A percentile compares a stretch with the other conserved stretches of the same genome.
phyloP scores from a whole-genome alignment of 768 basidiomycete genomes.

The Tricholoma saponaceum region DNA sequence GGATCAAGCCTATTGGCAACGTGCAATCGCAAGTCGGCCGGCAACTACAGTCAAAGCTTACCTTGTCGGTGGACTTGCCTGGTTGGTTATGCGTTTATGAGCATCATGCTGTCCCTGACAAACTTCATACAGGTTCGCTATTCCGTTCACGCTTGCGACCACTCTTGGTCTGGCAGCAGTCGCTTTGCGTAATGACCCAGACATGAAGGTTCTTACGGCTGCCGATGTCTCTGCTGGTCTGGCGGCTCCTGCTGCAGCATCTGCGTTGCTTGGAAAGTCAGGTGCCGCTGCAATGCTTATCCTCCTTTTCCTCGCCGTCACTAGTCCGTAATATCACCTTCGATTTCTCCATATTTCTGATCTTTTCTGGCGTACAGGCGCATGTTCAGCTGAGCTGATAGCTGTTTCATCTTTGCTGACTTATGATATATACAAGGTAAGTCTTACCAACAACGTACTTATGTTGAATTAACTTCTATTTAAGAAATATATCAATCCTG shows the following conservation, averaged over 20 bases:
- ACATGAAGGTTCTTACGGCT: constrained; percentile 43
- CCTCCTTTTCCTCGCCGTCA: constrained; percentile 84
- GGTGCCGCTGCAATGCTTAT: constrained; percentile 79
- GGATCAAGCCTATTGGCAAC: constrained; percentile 85
- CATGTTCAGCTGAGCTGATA: constrained; percentile 87
- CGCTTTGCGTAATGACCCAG: constrained; percentile 61
- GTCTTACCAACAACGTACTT: neutral
- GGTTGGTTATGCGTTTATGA: constrained; percentile 39
- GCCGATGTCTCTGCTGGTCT: constrained; percentile 86
- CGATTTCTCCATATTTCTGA: neutral
- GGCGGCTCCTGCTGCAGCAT: constrained; percentile 79
- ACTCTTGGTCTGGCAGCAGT: constrained; percentile 86
- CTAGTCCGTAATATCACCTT: constrained; percentile 18
- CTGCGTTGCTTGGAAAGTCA: constrained; percentile 72
- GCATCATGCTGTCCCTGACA: too few relatives aligned
- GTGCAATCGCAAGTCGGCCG: constrained; percentile 84
- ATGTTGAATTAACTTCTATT: neutral
- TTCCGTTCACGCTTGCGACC: constrained; percentile 84
- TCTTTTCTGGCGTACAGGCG: constrained; percentile 33
- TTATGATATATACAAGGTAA: constrained; percentile 80
- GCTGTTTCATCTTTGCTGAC: constrained; percentile 83
- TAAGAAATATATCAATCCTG: constrained; percentile 76
- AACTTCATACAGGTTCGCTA: constrained; percentile 82
- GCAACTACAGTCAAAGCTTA: constrained; percentile 89
- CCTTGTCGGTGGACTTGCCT: constrained; percentile 82